Percentiles rank a stretch among this genome's conserved stretches.
phyloP scores from a whole-genome alignment of 306 rosid genomes.

The Cicer chorassanicum region DNA sequence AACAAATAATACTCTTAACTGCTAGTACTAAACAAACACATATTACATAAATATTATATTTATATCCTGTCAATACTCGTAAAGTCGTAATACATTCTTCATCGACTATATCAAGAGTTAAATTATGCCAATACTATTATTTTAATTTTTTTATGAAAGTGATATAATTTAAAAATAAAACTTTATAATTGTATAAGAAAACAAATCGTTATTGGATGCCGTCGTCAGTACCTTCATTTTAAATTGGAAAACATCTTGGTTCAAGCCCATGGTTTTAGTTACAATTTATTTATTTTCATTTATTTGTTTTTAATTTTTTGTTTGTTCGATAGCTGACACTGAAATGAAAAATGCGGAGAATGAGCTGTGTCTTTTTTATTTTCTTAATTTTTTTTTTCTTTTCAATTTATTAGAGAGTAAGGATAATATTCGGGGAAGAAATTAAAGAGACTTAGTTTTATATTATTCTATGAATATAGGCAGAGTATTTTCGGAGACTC shows the following conservation, averaged over 20 bases:
- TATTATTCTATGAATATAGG: background rate
- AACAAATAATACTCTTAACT: background rate
- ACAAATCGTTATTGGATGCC: background rate
- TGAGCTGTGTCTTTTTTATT: conserved; percentile 22
- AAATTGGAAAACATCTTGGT: conserved; percentile 35
- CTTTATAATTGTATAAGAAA: background rate
- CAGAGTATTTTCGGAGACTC: background rate
- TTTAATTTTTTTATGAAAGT: background rate
- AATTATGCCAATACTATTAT: background rate
- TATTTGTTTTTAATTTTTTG: background rate
- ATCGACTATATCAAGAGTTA: conserved; percentile 21
- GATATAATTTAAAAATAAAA: background rate
- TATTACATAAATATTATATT: background rate
- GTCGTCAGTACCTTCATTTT: conserved; percentile 3
- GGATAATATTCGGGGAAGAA: too few species aligned
- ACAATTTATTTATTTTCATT: background rate
- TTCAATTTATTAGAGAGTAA: background rate
- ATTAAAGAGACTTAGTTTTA: conserved; percentile 14
- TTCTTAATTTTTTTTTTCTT: background rate
- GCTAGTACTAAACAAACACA: background rate
- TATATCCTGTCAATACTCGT: conserved; percentile 3
- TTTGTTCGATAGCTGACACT: conserved; percentile 21
- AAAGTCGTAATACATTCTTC: background rate
- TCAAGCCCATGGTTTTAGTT: conserved; percentile 50
- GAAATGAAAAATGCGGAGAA: conserved; percentile 33